Base-by-base conservation (phyloP, 495 filamentous ascomycete genomes). In the Daldinia loculata region DNA sequence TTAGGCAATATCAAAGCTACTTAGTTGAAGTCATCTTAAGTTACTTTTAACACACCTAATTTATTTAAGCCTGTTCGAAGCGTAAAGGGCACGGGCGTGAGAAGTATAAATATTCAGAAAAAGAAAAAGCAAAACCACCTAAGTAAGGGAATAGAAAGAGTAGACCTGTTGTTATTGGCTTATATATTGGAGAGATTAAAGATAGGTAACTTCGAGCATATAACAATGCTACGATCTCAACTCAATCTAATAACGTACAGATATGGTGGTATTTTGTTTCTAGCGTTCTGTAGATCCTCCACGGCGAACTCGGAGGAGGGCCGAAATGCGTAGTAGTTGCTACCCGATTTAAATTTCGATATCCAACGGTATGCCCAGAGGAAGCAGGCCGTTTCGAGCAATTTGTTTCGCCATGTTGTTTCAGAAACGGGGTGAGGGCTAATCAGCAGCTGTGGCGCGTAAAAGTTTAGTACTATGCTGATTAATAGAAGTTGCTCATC, bases 391-490 rank as follows among this genome's bases (percentile, higher is more conserved):
- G 52, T 71, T 58, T 72, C 32, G 36, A 61, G 45, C 32, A 14
- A 17, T 60, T 60, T 71, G 70, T 72, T 72, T 72, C 70, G 70
- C 15, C 32, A 27, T 57, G n/a, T 11, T 50, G 70, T 72, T 72
- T 72, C 70, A 72, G 48, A 67, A 27, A 51, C 51, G 51, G 43
- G 11, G 14, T n/a, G 50, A 53, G 30, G 15, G 32, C 70, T 61
- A 66, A 68, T 66, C 61, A 58, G 11, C 22, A n/a, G 22, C 27
- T 69, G 70, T 73, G 70, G 70, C 70, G 70, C 70, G 61, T 73
- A 73, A 9, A 43, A 34, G 9, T 26, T 63, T 39, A 59, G 67
- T 43, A 59, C 53, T 34, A 17, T 53, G 30, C 51, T 56, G 12
- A 22, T 9, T 24, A 7, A 6, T 2, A 14, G 38, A 64, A 55